These are phyloP conservation scores for Teratosphaeria nubilosa DNA, from an alignment of 2,329 filamentous ascomycete species.

Conservation along the genomic window DNA sequence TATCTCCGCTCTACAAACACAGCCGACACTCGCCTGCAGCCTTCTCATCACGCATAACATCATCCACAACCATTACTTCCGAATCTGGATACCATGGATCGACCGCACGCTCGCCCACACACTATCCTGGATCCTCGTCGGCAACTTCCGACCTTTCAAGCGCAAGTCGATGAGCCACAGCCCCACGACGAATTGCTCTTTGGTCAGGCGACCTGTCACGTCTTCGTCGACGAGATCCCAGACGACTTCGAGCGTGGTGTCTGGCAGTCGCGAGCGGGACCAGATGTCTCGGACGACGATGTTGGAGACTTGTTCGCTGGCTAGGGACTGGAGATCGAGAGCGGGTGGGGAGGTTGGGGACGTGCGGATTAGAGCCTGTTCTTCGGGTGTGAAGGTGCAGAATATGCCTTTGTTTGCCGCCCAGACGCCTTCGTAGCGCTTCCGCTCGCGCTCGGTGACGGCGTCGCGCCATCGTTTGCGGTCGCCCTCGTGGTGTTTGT, in stretches of 20 bases:
- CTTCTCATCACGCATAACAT: not conserved
- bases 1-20: not conserved
- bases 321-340: slow-evolving; percentile 3
- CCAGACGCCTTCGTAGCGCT: slow-evolving; percentile 76
- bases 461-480: slow-evolving; percentile 68
- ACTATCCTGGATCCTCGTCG: slow-evolving; percentile 58
- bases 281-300: slow-evolving; percentile 68
- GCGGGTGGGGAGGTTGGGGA: slow-evolving; percentile 3
- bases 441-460: slow-evolving; percentile 62
- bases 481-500: slow-evolving; percentile 63
- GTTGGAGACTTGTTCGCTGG: slow-evolving; percentile 45
- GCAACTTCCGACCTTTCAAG: slow-evolving; percentile 68
- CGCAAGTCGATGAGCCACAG: slow-evolving; percentile 76
- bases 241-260: slow-evolving; percentile 60
- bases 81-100: slow-evolving; percentile 29
- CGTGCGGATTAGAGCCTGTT: slow-evolving; percentile 6
- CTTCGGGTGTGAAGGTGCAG: slow-evolving; percentile 18
- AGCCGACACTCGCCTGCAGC: not conserved
- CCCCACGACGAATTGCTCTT: slow-evolving; percentile 70
- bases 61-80: slow-evolving; percentile 5
- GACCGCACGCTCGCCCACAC: slow-evolving; percentile 61
- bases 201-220: slow-evolving; percentile 46
- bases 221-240: slow-evolving; percentile 63
- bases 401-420: slow-evolving; percentile 62
- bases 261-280: slow-evolving; percentile 56